Evolutionary conservation across 83 land plant species (phyloP), one percentile per base, ranked within the genome.

Genomic region (Larix sibirica): DNA sequence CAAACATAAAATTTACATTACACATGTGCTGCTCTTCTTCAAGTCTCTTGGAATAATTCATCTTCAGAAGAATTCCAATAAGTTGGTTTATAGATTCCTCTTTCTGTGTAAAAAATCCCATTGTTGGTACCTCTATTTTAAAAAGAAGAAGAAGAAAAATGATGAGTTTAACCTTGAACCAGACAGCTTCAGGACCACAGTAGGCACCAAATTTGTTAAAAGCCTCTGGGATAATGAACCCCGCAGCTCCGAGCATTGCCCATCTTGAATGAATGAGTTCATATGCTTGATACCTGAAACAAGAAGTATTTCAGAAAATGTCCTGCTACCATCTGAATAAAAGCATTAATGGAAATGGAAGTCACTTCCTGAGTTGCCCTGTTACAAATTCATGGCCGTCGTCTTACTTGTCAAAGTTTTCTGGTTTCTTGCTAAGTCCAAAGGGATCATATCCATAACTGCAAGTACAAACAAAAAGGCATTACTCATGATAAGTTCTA

Each of bases 171-270:
- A 97, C 99, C 98, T 97, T 97, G 91, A 96, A 97, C 99, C 99
- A 97, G 38, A 97, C 99, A 62, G 99, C 99, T 81, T 97, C 99
- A 50, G 99, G 99, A n/a, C 99, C 99, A 63, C 99, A 97, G 79
- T 87, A 81, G 9, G 99, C 99, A 5, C 99, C 99, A 79, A 82
- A 97, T 81, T 96, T 97, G 98, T 97, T 97, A 90, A 96, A 96
- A 59, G 99, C 99, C 87, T 97, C 99, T 4, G 99, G 99, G 83
- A 97, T 90, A 83, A 97, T 81, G 86, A 92, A 97, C 1, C 99
- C 99, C 9, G 99, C 99, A 18, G 99, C 99, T 24, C 99, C 99
- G 47, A 97, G 96, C 99, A 97, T 97, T 10, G 99, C 99, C 99
- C 99, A 97, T 36, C 99, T 66, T 0, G 94, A 98, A 80, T 97